Conservation (phyloP, 345 rosid species). For the Fremontodendron californicum region DNA sequence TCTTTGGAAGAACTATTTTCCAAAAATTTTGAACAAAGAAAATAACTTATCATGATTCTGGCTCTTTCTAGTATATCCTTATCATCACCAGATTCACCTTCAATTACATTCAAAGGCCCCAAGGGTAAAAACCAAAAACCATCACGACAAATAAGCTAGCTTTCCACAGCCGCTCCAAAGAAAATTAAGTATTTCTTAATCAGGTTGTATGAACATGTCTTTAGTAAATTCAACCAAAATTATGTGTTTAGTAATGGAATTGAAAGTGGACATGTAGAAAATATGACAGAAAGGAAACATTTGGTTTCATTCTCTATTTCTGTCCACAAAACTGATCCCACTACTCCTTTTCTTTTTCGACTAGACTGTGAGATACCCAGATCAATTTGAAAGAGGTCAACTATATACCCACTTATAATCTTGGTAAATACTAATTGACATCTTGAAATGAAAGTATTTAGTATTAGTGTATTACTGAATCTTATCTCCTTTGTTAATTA, state of each 20-base stretch:
- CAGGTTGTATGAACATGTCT: too few relatives aligned
- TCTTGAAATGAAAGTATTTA: neutral
- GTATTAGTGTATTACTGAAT: neutral
- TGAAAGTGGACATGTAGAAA: neutral
- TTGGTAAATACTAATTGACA: neutral
- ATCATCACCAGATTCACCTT: neutral
- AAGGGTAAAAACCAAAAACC: too few relatives aligned
- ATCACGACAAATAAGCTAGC: too few relatives aligned
- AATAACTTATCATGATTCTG: neutral
- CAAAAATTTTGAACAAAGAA: neutral
- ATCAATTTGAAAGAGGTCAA: neutral
- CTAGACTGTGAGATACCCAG: neutral
- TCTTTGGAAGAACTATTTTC: neutral
- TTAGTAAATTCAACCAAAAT: too few relatives aligned
- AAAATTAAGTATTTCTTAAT: too few relatives aligned
- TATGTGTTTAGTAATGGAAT: too few relatives aligned
- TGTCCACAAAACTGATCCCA: neutral
- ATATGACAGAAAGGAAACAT: neutral
- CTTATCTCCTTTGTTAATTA: neutral
- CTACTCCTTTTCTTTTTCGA: neutral
- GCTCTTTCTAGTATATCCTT: constrained; percentile 1
- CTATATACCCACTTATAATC: neutral
- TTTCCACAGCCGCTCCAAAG: too few relatives aligned
- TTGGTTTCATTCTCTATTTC: neutral
- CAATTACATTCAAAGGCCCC: neutral